Base-by-base conservation (phyloP, 768 basidiomycete genomes). In the Tulasnella sp. region DNA sequence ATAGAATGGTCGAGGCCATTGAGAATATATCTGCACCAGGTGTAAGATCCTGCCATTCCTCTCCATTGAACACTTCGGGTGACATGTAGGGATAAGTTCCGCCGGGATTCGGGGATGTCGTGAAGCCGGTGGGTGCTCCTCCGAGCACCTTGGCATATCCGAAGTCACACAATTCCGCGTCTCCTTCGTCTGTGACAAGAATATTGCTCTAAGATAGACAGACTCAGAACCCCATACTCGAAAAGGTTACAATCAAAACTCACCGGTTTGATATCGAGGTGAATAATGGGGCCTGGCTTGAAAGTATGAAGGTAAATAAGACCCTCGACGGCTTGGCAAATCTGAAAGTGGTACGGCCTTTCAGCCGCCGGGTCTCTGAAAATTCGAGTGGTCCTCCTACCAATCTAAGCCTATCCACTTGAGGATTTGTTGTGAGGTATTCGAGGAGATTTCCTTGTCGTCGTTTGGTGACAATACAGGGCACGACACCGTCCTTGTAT, bases 111-210 rank as follows among this genome's bases (percentile, higher is more conserved):
- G 67, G 37, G 35, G 69, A 29, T 5, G 75, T 67, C 26, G 75
- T 67, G 75, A 42, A 77, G 23, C 57, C 55, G 20, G 75, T 26
- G 23, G 77, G 5, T 7, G 26, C 77, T 13, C 72, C 77, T 23
- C 48, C 44, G 0, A 74, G 71, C 18, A 78, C 46, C 15, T 70
- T 67, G 32, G 40, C 55, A 55, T 78, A 48, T 11, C 77, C 77
- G n/a, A 78, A 78, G 37, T 78, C 77, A 44, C 71, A 78, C 10
- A 78, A 20, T 37, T 51, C 39, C 5, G 77, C 46, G 44, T 44
- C 46, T 20, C 74, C 74, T 32, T 78, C 75, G 10, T 40, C 32
- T 32, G 77, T 48, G 26, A 78, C 71, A 9, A 78, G 77, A 13
- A 78, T 48, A 26, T 78, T 78, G n/a, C 32, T 39, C 77, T 73